A percentile compares a stretch with the other conserved stretches of the same genome.
phyloP scores from a whole-genome alignment of 805 yeast species.

The Wickerhamiella galacta region DNA sequence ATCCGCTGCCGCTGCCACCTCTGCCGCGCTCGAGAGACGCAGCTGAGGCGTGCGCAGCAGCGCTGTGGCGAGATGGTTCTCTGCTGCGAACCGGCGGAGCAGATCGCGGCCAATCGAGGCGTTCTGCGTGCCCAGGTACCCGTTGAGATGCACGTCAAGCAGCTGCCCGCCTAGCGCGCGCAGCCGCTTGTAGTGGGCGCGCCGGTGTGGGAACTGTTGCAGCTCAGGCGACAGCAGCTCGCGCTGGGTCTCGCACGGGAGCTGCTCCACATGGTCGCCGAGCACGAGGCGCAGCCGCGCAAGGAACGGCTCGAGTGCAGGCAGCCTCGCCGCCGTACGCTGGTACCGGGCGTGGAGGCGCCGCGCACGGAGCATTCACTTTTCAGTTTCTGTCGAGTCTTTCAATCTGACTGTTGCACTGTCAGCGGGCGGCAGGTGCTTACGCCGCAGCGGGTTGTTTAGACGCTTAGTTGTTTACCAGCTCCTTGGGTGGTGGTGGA shows the following conservation, averaged over 20 bases:
- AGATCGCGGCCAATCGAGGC: conserved; percentile 7
- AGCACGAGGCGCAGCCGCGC: conserved; percentile 4
- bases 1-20: too few relatives aligned
- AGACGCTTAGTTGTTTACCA: not conserved
- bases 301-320: not conserved
- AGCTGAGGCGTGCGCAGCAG: conserved; percentile 1
- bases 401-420: too few relatives aligned
- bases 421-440: too few relatives aligned
- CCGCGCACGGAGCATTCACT: not conserved
- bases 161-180: conserved; percentile 5
- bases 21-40: too few relatives aligned
- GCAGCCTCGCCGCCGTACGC: not conserved
- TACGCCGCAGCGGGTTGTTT: not conserved
- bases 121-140: conserved; percentile 13
- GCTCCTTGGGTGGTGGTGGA: not conserved
- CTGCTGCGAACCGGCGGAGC: conserved; percentile 6
- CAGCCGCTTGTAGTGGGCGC: conserved; percentile 8
- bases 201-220: conserved; percentile 8
- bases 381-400: not conserved
- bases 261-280: conserved; percentile 5
- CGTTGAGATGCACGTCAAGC: conserved; percentile 9
- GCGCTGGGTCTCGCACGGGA: too few relatives aligned
- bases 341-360: not conserved
- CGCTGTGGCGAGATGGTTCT: conserved; percentile 4
- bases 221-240: conserved; percentile 12